Evolutionary conservation across 2,329 filamentous ascomycete species (phyloP).

Genomic region (Aureobasidium subglaciale): DNA sequence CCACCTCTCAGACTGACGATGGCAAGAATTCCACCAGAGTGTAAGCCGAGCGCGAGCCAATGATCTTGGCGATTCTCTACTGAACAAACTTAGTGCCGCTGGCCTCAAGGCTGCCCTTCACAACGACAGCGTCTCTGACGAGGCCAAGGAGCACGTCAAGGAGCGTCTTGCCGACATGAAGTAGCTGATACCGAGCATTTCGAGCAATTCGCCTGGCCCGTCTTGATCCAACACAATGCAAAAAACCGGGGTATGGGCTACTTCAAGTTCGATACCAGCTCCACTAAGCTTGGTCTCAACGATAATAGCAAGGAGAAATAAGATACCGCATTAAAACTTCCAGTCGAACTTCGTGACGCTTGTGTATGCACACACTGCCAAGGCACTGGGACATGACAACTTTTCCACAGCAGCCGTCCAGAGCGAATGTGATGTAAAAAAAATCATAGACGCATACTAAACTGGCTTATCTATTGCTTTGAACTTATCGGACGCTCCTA

Average conservation of each 20-base stretch:
- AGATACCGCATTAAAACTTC: too few species aligned
- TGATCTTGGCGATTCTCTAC: neutral
- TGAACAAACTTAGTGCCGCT: conserved; percentile 14
- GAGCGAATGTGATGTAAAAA: too few species aligned
- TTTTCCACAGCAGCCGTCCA: too few species aligned
- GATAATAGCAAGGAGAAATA: too few species aligned
- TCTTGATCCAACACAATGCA: neutral
- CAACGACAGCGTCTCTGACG: conserved; percentile 49
- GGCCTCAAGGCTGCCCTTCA: conserved; percentile 39
- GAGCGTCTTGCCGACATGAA: conserved; percentile 41
- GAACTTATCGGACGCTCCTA: too few species aligned
- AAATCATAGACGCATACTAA: too few species aligned
- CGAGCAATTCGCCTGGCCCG: neutral
- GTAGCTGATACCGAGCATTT: neutral
- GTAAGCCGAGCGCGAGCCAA: conserved; percentile 29
- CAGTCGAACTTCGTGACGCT: too few species aligned
- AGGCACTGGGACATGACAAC: too few species aligned
- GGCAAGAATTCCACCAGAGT: conserved; percentile 45
- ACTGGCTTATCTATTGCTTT: too few species aligned
- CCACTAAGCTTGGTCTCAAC: too few species aligned
- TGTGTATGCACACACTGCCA: too few species aligned
- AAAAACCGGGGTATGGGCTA: neutral
- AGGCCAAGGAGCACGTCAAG: conserved; percentile 51
- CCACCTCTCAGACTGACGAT: conserved; percentile 16
- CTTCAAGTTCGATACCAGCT: too few species aligned